Evolutionary conservation across 2,329 filamentous ascomycete species (phyloP), one percentile per base, ranked within the genome.

Genomic region (Westerdykella sp.): DNA sequence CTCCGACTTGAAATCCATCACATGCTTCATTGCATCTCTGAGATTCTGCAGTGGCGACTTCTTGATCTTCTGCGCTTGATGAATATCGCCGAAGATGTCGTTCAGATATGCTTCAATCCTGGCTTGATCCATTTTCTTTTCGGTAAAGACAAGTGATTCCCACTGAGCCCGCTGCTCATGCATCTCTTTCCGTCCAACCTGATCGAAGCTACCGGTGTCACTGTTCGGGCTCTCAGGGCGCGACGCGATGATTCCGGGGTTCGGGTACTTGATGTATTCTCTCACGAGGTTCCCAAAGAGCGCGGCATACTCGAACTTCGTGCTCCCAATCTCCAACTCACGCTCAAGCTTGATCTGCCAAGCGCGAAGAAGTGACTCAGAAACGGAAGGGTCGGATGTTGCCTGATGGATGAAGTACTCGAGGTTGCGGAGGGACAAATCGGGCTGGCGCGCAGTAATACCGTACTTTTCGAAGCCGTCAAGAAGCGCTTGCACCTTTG

Each of bases 131-230:
- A 73, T 72, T 13, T 74, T 54, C 22, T 67, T 67, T 4, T 70
- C 59, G 3, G 66, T 66, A 54, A 83, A 82, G n/a, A 79, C 76
- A 41, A 73, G 65, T 1, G 65, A 57, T 55, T 83, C 79, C 76
- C 79, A 82, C 11, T 68, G 53, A 14, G 54, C 51, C 23, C 66
- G 66, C 40, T 69, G 61, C 41, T 74, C 64, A 12, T 70, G 54
- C 55, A 70, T 74, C 39, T 66, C 66, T 2, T 67, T 60, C 15
- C 66, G 63, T 1, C 67, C 69, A 10, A 74, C 50, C 7, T 66
- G 57, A 31, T 73, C 72, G 38, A 73, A 74, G 22, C 34, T 44
- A n/a, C 47, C 42, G 1, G 46, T 15, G 34, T 44, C 44, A 21
- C 36, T 40, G 13, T 14, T 34, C 15, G 34, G 13, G 15, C 31